Evolutionary conservation across 345 rosid genomes (phyloP), one percentile per base, ranked within the genome.

Genomic region (Zanthoxylum bungeanum): DNA sequence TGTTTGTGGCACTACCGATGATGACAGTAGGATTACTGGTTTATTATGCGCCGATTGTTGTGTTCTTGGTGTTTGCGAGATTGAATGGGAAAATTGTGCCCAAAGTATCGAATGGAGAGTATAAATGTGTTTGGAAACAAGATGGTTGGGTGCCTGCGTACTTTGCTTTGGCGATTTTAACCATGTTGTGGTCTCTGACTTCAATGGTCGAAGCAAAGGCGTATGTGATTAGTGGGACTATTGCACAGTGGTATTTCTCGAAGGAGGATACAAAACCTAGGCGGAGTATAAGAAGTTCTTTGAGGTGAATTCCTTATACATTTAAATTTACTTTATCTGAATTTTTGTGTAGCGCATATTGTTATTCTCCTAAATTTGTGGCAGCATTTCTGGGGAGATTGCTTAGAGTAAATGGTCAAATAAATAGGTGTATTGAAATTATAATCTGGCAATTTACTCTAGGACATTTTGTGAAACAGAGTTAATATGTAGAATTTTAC

Each of bases 111-210:
- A 76, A 60, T 70, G 92, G 83, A 53, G 87, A 37, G 33, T 90
- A 83, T 76, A 60, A 58, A 75, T 92, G 97, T 85, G 90, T 73
- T 27, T 90, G 97, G 98, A 92, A 88, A 78, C 90, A 92, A 66
- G 98, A 88, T 72, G 76, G 89, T 14, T 92, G 99, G 98, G 99
- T 95, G 79, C 97, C 98, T 47, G 93, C 89, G 0, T 95, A 95
- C 82, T 92, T 62, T 28, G 68, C 98, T 0, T 77, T 92, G 84
- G 97, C 92, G 1, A 83, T 89, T 79, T 71, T 92, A 55, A 92
- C 97, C 1, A 87, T 94, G 99, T 30, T 94, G 27, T 92, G 99
- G 98, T 92, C 99, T 47, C 87, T 86, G 79, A 86, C 96, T 21
- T 55, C 76, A 4, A 82, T 86, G 90, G 81, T 88, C 34, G 98